Percentiles rank a stretch among this genome's conserved stretches.
These are phyloP conservation scores for Wickerhamomyces pijperi DNA, from an alignment of 805 yeast genomes.

Conservation along the genomic window DNA sequence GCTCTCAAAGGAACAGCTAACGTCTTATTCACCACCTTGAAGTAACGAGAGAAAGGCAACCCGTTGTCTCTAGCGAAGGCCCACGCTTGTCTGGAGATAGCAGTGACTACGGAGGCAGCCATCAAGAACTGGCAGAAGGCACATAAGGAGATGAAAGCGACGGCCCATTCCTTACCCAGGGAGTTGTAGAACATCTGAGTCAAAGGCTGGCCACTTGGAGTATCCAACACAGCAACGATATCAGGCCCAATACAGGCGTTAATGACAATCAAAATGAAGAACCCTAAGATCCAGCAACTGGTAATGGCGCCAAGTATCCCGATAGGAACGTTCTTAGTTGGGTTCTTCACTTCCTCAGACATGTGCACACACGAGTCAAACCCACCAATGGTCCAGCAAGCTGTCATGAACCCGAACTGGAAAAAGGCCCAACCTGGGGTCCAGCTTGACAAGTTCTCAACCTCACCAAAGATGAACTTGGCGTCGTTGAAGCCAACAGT, in stretches of 20 bases:
- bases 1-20: slow-evolving; percentile 58
- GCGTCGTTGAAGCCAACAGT: background rate
- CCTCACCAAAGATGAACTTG: slow-evolving; percentile 56
- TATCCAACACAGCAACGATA: slow-evolving; percentile 28
- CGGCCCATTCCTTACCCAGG: slow-evolving; percentile 55
- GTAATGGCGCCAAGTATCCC: slow-evolving; percentile 51
- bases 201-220: slow-evolving; percentile 48
- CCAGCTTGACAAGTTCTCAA: slow-evolving; percentile 44
- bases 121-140: slow-evolving; percentile 52
- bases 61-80: slow-evolving; percentile 73
- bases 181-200: slow-evolving; percentile 56
- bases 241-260: slow-evolving; percentile 39
- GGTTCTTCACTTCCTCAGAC: slow-evolving; percentile 58
- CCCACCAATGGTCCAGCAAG: slow-evolving; percentile 67
- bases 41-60: slow-evolving; percentile 45
- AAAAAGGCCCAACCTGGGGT: slow-evolving; percentile 45
- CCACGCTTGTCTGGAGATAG: slow-evolving; percentile 60
- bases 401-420: slow-evolving; percentile 44
- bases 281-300: slow-evolving; percentile 47
- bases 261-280: slow-evolving; percentile 41
- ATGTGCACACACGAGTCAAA: slow-evolving; percentile 63
- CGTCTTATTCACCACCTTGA: slow-evolving; percentile 46
- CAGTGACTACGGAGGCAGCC: slow-evolving; percentile 53
- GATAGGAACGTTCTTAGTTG: slow-evolving; percentile 48
- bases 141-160: slow-evolving; percentile 50